Evolutionary conservation across 2,329 filamentous ascomycete species (phyloP).

Genomic region (Claviceps paspali): DNA sequence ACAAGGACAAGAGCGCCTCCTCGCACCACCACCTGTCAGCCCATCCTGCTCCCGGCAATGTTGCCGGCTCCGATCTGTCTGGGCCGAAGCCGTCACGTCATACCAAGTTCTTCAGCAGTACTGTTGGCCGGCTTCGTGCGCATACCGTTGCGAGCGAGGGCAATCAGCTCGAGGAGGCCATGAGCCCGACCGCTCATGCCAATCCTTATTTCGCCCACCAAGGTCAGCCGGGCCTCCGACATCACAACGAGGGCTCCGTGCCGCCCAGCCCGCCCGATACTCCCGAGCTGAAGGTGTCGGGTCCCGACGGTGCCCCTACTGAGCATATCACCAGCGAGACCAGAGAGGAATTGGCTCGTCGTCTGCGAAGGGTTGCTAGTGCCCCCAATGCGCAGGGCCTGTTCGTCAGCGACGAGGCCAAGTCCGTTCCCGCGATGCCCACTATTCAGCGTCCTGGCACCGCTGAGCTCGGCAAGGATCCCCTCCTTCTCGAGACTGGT

Average conservation of each 20-base stretch:
- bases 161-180: slow-evolving; percentile 71
- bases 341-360: slow-evolving; percentile 87
- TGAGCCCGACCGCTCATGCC: slow-evolving; percentile 84
- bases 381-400: slow-evolving; percentile 93
- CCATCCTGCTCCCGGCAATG: slow-evolving; percentile 8
- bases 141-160: slow-evolving; percentile 87
- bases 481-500: slow-evolving; percentile 37
- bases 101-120: slow-evolving; percentile 74
- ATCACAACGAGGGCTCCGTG: slow-evolving; percentile 88
- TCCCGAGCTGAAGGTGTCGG: slow-evolving; percentile 59
- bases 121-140: slow-evolving; percentile 75
- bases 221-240: slow-evolving; percentile 79
- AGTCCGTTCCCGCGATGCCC: slow-evolving; percentile 18
- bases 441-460: slow-evolving; percentile 61
- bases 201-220: slow-evolving; percentile 98
- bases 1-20: slow-evolving; percentile 17
- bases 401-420: slow-evolving; percentile 39
- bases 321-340: slow-evolving; percentile 59
- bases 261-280: slow-evolving; percentile 88
- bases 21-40: not conserved
- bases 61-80: slow-evolving; percentile 5
- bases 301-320: slow-evolving; percentile 46
- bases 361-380: slow-evolving; percentile 84
- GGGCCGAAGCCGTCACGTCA: slow-evolving; percentile 55
- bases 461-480: slow-evolving; percentile 74